Evolutionary conservation across 441 rosid genomes (phyloP).

Genomic region (Populus hybrid): DNA sequence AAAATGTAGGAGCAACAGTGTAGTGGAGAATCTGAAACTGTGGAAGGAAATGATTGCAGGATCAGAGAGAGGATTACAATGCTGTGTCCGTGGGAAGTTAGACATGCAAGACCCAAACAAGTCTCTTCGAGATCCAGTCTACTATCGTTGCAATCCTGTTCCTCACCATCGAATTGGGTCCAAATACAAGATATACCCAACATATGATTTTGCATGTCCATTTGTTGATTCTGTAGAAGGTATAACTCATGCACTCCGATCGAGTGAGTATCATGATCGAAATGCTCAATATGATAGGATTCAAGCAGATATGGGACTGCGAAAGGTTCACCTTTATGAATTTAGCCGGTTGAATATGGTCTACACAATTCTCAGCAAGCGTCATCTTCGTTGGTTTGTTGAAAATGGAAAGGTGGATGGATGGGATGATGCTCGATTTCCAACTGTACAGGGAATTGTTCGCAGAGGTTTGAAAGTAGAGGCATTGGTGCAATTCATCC

Average conservation of each 20-base stretch:
- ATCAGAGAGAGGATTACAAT: constrained; percentile 70
- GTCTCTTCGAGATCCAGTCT: constrained; percentile 92
- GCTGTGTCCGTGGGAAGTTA: constrained; percentile 90
- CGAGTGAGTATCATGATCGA: constrained; percentile 81
- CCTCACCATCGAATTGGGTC: constrained; percentile 88
- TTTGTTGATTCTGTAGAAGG: constrained; percentile 84
- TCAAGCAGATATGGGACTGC: constrained; percentile 68
- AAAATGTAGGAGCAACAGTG: constrained; percentile 57
- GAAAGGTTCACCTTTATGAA: constrained; percentile 69
- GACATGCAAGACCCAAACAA: constrained; percentile 94
- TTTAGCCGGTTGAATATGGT: constrained; percentile 83
- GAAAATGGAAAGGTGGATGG: constrained; percentile 84
- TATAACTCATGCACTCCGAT: constrained; percentile 75
- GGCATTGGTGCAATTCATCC: constrained; percentile 85
- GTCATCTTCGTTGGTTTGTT: constrained; percentile 93
- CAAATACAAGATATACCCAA: constrained; percentile 82
- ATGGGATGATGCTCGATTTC: constrained; percentile 98
- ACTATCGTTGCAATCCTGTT: constrained; percentile 84
- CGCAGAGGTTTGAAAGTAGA: constrained; percentile 86
- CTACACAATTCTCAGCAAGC: constrained; percentile 80
- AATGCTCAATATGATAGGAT: constrained; percentile 85
- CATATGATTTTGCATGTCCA: constrained; percentile 97
- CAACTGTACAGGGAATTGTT: constrained; percentile 97
- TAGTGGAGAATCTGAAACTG: constrained; percentile 60
- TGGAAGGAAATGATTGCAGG: constrained; percentile 89